Conservation (phyloP, 2,329 filamentous ascomycete species). For the Ophiognomonia clavigignenti-juglandacearum region DNA sequence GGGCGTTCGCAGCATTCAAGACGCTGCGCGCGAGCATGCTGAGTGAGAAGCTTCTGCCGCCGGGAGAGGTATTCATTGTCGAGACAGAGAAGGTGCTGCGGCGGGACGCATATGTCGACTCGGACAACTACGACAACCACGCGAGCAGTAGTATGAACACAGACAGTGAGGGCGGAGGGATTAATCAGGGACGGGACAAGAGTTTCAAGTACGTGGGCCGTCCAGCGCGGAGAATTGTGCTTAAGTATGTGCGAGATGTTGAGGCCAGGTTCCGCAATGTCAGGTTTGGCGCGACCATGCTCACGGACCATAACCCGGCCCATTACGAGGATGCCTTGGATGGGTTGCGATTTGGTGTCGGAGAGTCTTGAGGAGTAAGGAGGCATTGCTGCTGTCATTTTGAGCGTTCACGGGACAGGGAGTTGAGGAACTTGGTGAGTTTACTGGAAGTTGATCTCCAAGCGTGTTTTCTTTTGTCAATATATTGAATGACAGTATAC, state of each 20-base stretch:
- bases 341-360: conserved; percentile 49
- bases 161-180: conserved; percentile 13
- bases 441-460: not conserved
- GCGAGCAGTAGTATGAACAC: not conserved
- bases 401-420: too few species aligned
- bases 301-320: conserved; percentile 71
- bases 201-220: conserved; percentile 41
- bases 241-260: conserved; percentile 68
- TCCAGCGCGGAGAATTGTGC: conserved; percentile 62
- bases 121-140: conserved; percentile 23
- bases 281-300: conserved; percentile 66
- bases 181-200: conserved; percentile 7
- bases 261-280: conserved; percentile 67
- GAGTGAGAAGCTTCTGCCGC: conserved; percentile 65
- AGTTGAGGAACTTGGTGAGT: too few species aligned
- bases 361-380: conserved; percentile 20
- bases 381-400: not conserved
- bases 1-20: conserved; percentile 65
- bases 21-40: conserved; percentile 63
- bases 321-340: conserved; percentile 67
- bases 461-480: too few species aligned
- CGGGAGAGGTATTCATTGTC: conserved; percentile 70
- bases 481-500: too few species aligned
- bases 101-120: conserved; percentile 56
- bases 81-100: conserved; percentile 65